Evolutionary conservation across 257 asterid species (phyloP), one percentile per base, ranked within the genome.

Genomic region (Apocynum venetum): DNA sequence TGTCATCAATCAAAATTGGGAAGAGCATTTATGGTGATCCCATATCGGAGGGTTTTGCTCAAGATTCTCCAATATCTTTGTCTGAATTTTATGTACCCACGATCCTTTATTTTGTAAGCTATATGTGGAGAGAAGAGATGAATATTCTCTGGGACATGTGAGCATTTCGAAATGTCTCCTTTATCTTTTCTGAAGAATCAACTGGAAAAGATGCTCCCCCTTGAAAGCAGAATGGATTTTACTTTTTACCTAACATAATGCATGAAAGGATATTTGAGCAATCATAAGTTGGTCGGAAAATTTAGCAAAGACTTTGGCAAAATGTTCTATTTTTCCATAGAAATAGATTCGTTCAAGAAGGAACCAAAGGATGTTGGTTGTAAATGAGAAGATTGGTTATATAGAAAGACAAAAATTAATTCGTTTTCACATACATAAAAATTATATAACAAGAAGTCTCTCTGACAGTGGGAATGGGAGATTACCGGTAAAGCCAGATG

Each of bases 221-320:
- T 71, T 48, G 31, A 78, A 13, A 64, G 17, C 20, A 52, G 14
- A 53, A 53, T 43, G 5, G 78, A 51, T 51, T 17, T 80, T 51
- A 49, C 72, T 75, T 70, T 35, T 20, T 76, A 71, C 61, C 53
- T 61, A 40, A 67, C 44, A 76, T 40, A 41, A 67, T 52, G 67
- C 49, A 66, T 66, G 72, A 66, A 66, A 66, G 49, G 51, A 40
- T 66, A n/a, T 40, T 66, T 66, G 51, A 40, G 17, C 51, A 2
- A 14, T 0, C 31, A 13, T 38, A 38, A 55, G 25, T 55, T 55
- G 47, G 47, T 44, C 47, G 6, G 47, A 3, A 44, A 44, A 44
- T 44, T 44, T 44, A 44, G 47, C 6, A 6, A 44, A 44, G 47
- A 44, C 47, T 44, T 44, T 3, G 47, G 47, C 47, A 44, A 44